These are phyloP conservation scores for Tolypocladium endophyticum DNA, from an alignment of 2,329 filamentous ascomycete genomes.

Conservation along the genomic window DNA sequence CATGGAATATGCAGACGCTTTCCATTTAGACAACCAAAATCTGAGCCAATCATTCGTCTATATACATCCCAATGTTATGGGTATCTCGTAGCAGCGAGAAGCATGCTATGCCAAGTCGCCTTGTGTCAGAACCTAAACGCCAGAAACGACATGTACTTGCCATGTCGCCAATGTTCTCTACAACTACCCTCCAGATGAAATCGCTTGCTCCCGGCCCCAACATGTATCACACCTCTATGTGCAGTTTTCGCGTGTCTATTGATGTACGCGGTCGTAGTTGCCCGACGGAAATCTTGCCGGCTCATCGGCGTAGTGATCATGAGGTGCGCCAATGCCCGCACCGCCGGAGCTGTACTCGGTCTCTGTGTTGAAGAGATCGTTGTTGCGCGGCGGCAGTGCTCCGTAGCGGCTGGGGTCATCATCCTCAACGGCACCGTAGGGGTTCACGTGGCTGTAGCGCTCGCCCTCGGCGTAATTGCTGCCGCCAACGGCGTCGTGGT, in stretches of 20 bases:
- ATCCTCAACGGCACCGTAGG: constrained; percentile 26
- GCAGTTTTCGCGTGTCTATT: constrained; percentile 10
- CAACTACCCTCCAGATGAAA: constrained; percentile 3
- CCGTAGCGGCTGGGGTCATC: constrained; percentile 30
- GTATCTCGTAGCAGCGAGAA: neutral
- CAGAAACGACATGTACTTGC: constrained; percentile 6
- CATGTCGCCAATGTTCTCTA: constrained; percentile 5
- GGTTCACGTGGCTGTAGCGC: constrained; percentile 25
- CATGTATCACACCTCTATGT: constrained; percentile 5
- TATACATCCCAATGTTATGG: constrained; percentile 2
- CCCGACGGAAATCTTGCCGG: constrained; percentile 45
- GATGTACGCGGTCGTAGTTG: constrained; percentile 43
- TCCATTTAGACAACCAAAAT: neutral
- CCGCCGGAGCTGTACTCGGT: constrained; percentile 34
- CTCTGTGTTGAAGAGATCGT: constrained; percentile 38
- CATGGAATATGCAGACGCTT: neutral
- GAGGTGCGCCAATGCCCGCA: constrained; percentile 16
- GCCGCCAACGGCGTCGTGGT: constrained; percentile 32
- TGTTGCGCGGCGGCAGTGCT: constrained; percentile 22
- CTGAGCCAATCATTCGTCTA: neutral
- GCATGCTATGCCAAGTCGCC: neutral
- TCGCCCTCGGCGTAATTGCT: constrained; percentile 16
- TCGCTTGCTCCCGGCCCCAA: constrained; percentile 4
- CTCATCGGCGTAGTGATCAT: constrained; percentile 34
- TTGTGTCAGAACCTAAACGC: neutral